Evolutionary conservation across 768 basidiomycete species (phyloP), one percentile per base, ranked within the genome.

Genomic region (Polyporus arcularius): DNA sequence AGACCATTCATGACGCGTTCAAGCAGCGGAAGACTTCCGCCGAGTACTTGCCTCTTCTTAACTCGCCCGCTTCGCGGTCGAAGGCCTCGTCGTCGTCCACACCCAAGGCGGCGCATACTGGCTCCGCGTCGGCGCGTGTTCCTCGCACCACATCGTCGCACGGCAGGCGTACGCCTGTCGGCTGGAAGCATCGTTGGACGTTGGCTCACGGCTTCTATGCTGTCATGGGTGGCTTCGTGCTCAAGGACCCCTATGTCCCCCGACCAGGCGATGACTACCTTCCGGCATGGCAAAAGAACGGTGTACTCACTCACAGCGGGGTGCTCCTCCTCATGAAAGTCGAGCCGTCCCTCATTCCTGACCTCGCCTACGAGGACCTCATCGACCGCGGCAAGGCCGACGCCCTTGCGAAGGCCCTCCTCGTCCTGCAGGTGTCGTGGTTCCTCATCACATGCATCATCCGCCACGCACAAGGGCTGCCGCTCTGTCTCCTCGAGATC

Each of bases 371-470:
- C 12, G 73, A 72, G 10, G 35, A 53, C 7, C 71, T 78, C 18
- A 28, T 63, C 14, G 73, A 75, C 57, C 66, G 62, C 31, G 74
- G 75, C 59, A 77, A 78, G 54, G 71, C 67, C 0, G 70, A 77
- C 32, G 38, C 46, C 12, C 46, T 78, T 4, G 49, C 71, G 5
- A 78, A 78, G 58, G 58, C 49, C 0, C 28, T 78, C 15, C 71
- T 70, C 31, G 14, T 74, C 15, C 10, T 72, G 9, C 77, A 79
- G 58, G 69, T 71, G 5, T n/a, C 52, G 4, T 76, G 74, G 73
- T 78, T 78, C 62, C 61, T 70, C 21, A 5, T 69, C 32, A 70
- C 73, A 32, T 71, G 65, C 41, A 62, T 73, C n/a, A 63, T 67
- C 2, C 70, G 76, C 9, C 50, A 41, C 11, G 47, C 32, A 0